Evolutionary conservation across 371 early-diverging fungal species (phyloP).

Genomic region (Mucor mucedo): DNA sequence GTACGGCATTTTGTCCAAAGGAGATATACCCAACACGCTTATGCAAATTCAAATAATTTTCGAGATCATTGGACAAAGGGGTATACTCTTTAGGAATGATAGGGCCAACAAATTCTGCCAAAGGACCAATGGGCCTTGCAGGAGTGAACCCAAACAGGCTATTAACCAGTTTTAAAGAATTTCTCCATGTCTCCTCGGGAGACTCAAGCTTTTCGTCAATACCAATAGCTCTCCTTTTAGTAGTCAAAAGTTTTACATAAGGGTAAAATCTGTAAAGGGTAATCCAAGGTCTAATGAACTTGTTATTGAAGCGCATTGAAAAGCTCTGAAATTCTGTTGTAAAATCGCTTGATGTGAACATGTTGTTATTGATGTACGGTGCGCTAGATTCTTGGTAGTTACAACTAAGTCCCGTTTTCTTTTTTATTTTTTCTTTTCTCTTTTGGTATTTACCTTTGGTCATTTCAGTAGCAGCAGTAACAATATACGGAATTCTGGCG

Average conservation of each 20-base stretch:
- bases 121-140: constrained; percentile 37
- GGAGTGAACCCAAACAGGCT: constrained; percentile 29
- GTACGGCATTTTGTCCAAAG: constrained; percentile 44
- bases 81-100: constrained; percentile 25
- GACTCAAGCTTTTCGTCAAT: neutral
- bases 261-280: neutral
- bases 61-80: constrained; percentile 21
- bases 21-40: constrained; percentile 40
- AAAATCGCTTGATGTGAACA: neutral
- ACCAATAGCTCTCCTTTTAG: neutral
- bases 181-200: constrained; percentile 3
- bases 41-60: constrained; percentile 26
- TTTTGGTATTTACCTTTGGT: constrained; percentile 13
- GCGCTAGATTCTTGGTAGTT: constrained; percentile 1
- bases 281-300: neutral
- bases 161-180: constrained; percentile 32
- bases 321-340: constrained; percentile 16
- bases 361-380: constrained; percentile 13
- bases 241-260: neutral
- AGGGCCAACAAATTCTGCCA: constrained; percentile 41
- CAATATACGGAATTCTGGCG: constrained; percentile 7
- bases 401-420: neutral
- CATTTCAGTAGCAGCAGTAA: constrained; percentile 8
- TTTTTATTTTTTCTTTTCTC: constrained; percentile 9
- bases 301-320: neutral